Evolutionary conservation across 768 basidiomycete species (phyloP), one percentile per base, ranked within the genome.

Genomic region (Pulveroboletus frians): DNA sequence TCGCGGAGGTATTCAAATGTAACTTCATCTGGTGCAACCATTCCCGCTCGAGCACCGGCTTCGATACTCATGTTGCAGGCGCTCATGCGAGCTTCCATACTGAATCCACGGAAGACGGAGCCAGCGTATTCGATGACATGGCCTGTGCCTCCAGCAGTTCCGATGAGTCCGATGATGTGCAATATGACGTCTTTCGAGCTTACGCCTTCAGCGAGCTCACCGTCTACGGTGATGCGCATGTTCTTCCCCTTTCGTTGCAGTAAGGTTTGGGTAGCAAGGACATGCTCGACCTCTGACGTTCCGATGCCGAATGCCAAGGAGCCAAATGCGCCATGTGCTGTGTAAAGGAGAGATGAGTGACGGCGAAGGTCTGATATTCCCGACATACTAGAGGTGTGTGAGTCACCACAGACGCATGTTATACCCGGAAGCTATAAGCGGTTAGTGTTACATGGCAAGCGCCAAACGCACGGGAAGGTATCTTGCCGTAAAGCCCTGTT

Each of bases 61-160:
- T 94, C 92, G 62, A 94, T 93, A 51, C 90, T 92, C 92, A 94
- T 93, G 71, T 94, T 94, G 72, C 91, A 92, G 53, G 84, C 83
- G 60, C 84, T 88, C 87, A 88, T 91, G 43, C 91, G 82, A 34
- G 87, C 89, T 67, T 94, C 92, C 88, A 93, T 91, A 61, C 84
- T 85, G 62, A 92, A 83, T 17, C 74, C 76, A 50, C 88, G 84
- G 70, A 92, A 88, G 46, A 90, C 85, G 8, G 85, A 87, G n/a
- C 92, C 92, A 49, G 88, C 82, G 62, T 88, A 94, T 69, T 94
- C 92, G 64, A 94, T 92, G 51, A 92, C 90, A 57, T 76, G 79
- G n/a, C 90, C 92, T 21, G 85, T 94, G 44, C 90, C 92, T 59
- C 92, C 92, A 42, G 92, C 92, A n/a, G 92, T 92, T 51, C 92